Evolutionary conservation across 768 basidiomycete species (phyloP).

Genomic region (Cantharellus anzutake): DNA sequence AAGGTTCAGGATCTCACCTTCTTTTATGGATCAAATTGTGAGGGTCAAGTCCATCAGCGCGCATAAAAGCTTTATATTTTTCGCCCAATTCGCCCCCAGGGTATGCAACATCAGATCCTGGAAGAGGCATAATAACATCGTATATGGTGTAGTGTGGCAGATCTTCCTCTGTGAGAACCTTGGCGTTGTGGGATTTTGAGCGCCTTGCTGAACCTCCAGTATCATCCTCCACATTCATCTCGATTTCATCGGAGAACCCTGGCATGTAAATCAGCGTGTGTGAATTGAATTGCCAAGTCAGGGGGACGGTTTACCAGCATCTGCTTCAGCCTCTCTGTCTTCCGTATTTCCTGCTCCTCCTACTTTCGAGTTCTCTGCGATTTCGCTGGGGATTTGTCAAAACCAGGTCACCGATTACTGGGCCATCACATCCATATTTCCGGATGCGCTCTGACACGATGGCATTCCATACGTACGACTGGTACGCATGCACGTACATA

Average conservation of each 20-base stretch:
- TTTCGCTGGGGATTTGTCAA: slow-evolving; percentile 30
- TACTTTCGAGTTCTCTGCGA: slow-evolving; percentile 12
- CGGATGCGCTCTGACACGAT: slow-evolving; percentile 88
- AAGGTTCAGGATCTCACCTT: slow-evolving; percentile 32
- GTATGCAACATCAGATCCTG: slow-evolving; percentile 85
- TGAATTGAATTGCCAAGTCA: background rate
- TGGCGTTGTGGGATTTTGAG: slow-evolving; percentile 33
- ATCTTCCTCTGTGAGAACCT: slow-evolving; percentile 59
- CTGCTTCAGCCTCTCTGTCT: background rate
- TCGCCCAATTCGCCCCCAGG: slow-evolving; percentile 80
- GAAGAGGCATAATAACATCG: slow-evolving; percentile 94
- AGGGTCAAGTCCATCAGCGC: slow-evolving; percentile 74
- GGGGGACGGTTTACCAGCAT: background rate
- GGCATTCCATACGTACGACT: slow-evolving; percentile 97
- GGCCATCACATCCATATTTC: slow-evolving; percentile 47
- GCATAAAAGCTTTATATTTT: slow-evolving; percentile 62
- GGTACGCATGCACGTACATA: slow-evolving; percentile 98
- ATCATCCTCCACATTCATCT: background rate
- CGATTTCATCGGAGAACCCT: background rate
- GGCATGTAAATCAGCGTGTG: background rate
- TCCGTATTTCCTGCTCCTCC: slow-evolving; percentile 3
- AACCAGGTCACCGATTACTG: slow-evolving; percentile 82
- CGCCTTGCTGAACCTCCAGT: background rate
- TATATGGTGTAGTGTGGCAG: slow-evolving; percentile 69
- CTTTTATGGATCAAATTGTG: slow-evolving; percentile 80